phyloP scores from a whole-genome alignment of 1,139 yeast species.

The Debaryomyces sp. region DNA sequence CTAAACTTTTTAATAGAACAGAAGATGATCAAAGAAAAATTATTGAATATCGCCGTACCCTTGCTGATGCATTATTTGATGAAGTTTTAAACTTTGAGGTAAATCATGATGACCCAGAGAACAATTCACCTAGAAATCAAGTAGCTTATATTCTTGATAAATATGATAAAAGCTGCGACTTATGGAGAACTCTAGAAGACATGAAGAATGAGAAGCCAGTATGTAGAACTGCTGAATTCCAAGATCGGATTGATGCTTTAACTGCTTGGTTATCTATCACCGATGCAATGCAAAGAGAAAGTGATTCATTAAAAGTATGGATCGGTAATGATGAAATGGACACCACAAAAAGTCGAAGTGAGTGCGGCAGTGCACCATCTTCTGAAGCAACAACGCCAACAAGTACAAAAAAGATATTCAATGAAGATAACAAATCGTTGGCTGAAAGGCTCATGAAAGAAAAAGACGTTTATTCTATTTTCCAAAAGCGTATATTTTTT shows the following conservation, averaged over 20 bases:
- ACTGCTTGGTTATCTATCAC: conserved; percentile 85
- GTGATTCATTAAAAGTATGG: conserved; percentile 61
- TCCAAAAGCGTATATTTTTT: conserved; percentile 57
- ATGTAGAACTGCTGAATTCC: conserved; percentile 67
- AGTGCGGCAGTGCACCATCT: conserved; percentile 15
- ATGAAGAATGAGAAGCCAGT: conserved; percentile 80
- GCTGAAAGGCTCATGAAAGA: conserved; percentile 88
- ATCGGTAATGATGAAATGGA: conserved; percentile 84
- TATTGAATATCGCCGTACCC: conserved; percentile 69
- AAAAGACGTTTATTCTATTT: conserved; percentile 75
- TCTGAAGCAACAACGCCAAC: conserved; percentile 31
- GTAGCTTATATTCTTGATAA: conserved; percentile 60
- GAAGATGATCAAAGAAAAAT: conserved; percentile 78
- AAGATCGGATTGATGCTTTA: conserved; percentile 70
- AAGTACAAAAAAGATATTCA: conserved; percentile 42
- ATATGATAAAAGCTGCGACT: conserved; percentile 69
- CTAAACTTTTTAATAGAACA: conserved; percentile 80
- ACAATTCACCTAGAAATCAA: conserved; percentile 44
- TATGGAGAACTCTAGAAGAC: conserved; percentile 81
- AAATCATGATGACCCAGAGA: conserved; percentile 35
- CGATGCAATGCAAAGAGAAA: conserved; percentile 64
- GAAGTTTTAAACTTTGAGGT: conserved; percentile 68
- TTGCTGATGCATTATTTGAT: conserved; percentile 75
- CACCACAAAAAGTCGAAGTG: conserved; percentile 42
- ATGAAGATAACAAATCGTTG: conserved; percentile 64